phyloP scores from a whole-genome alignment of 2,329 filamentous ascomycete species.

The Xylariaceae sp. region DNA sequence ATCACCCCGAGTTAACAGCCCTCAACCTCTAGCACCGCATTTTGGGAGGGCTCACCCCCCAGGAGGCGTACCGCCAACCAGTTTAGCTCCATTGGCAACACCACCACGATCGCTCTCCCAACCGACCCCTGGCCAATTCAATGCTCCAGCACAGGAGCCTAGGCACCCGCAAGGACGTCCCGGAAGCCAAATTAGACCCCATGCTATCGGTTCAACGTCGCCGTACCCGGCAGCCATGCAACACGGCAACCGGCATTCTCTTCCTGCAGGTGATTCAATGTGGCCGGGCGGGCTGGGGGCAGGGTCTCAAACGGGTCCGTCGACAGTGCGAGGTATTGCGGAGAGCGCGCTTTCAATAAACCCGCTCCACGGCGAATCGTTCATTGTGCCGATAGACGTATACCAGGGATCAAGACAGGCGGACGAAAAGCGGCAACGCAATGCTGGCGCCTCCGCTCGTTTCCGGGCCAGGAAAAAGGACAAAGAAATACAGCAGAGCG shows the following conservation, averaged over 20 bases:
- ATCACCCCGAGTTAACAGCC: conserved; percentile 24
- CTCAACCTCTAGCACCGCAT: conserved; percentile 30
- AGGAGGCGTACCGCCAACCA: conserved; percentile 25
- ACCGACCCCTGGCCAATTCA: conserved; percentile 25
- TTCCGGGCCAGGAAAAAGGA: conserved; percentile 83
- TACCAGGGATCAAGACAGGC: conserved; percentile 81
- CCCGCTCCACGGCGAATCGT: conserved; percentile 40
- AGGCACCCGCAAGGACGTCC: conserved; percentile 21
- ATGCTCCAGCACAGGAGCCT: conserved; percentile 23
- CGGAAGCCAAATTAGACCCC: conserved; percentile 21
- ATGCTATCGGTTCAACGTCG: conserved; percentile 19
- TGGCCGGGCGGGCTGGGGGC: conserved; percentile 28
- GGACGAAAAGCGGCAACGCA: conserved; percentile 83
- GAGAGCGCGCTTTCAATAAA: background rate
- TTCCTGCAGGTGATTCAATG: conserved; percentile 25
- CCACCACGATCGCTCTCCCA: conserved; percentile 35
- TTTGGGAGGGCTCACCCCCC: conserved; percentile 27
- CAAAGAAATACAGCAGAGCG: conserved; percentile 72
- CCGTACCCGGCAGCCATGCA: conserved; percentile 24
- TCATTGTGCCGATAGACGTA: conserved; percentile 72
- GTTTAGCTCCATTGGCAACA: conserved; percentile 26
- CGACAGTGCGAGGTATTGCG: conserved; percentile 24
- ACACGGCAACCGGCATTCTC: conserved; percentile 20
- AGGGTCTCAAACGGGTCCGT: conserved; percentile 14
- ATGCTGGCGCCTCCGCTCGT: conserved; percentile 81